These are phyloP conservation scores for Kazachstania martiniae DNA, from an alignment of 805 yeast species.

Conservation along the genomic window DNA sequence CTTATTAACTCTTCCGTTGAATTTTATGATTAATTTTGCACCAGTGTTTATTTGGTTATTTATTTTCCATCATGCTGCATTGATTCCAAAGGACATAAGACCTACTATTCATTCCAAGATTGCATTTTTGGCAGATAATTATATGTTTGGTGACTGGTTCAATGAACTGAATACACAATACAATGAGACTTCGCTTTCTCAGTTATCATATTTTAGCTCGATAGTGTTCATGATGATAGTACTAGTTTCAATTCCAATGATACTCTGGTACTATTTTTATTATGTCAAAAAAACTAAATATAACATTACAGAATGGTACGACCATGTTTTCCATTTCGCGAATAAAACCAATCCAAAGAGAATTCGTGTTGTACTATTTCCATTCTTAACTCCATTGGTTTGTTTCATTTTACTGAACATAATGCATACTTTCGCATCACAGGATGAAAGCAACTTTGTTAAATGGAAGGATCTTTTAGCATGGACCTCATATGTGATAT, in stretches of 20 bases:
- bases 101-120: conserved; percentile 42
- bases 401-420: conserved; percentile 36
- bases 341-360: conserved; percentile 10
- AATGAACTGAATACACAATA: conserved; percentile 18
- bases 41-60: conserved; percentile 45
- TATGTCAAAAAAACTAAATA: conserved; percentile 11
- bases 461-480: conserved; percentile 43
- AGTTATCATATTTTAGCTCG: conserved; percentile 9
- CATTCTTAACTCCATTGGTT: conserved; percentile 33
- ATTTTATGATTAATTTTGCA: conserved; percentile 39
- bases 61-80: conserved; percentile 49
- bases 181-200: conserved; percentile 4
- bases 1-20: conserved; percentile 30
- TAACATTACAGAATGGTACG: conserved; percentile 20
- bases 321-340: conserved; percentile 12
- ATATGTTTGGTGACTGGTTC: conserved; percentile 25
- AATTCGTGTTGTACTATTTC: conserved; percentile 12
- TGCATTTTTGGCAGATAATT: conserved; percentile 30
- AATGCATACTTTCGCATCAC: conserved; percentile 32
- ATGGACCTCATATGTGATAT: conserved; percentile 51
- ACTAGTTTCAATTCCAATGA: conserved; percentile 14
- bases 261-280: conserved; percentile 21
- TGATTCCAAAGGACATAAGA: conserved; percentile 42
- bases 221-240: conserved; percentile 8
- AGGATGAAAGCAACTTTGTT: conserved; percentile 27